Conservation (phyloP, 257 asterid genomes). For the Buddleja alternifolia region DNA sequence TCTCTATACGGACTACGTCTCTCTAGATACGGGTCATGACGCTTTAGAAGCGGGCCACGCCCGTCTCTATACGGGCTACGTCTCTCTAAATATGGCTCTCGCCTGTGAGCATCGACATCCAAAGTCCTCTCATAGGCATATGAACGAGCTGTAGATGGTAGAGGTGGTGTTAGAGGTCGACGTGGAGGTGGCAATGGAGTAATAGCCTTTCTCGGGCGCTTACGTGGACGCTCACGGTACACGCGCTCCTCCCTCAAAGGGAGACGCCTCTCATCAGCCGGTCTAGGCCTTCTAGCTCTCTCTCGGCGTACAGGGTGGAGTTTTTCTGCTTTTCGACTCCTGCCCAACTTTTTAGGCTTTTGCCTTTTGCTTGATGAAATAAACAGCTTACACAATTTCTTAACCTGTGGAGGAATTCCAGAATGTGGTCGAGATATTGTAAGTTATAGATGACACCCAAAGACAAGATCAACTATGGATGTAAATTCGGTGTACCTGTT, state of each 20-base stretch:
- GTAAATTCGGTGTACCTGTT: constrained; percentile 55
- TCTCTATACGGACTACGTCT: constrained; percentile 31
- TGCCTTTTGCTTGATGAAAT: constrained; percentile 40
- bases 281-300: constrained; percentile 30
- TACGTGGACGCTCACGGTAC: constrained; percentile 41
- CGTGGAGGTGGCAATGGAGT: constrained; percentile 30
- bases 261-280: constrained; percentile 39
- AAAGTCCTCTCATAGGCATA: constrained; percentile 49
- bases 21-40: constrained; percentile 26
- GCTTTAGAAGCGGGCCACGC: constrained; percentile 27
- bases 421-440: constrained; percentile 20
- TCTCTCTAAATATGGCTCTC: constrained; percentile 24
- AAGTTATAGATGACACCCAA: background rate
- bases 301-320: constrained; percentile 28
- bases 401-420: constrained; percentile 55
- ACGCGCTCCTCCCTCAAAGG: constrained; percentile 39
- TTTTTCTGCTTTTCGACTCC: constrained; percentile 39
- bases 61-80: constrained; percentile 32
- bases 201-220: constrained; percentile 44
- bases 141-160: constrained; percentile 37
- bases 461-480: background rate
- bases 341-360: constrained; percentile 31
- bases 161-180: constrained; percentile 33
- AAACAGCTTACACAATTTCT: constrained; percentile 71
- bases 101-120: constrained; percentile 45